A percentile compares a stretch with the other conserved stretches of the same genome.
Conservation (phyloP, 1,139 yeast genomes). For the Lodderomyces pseudojiufengensis region DNA sequence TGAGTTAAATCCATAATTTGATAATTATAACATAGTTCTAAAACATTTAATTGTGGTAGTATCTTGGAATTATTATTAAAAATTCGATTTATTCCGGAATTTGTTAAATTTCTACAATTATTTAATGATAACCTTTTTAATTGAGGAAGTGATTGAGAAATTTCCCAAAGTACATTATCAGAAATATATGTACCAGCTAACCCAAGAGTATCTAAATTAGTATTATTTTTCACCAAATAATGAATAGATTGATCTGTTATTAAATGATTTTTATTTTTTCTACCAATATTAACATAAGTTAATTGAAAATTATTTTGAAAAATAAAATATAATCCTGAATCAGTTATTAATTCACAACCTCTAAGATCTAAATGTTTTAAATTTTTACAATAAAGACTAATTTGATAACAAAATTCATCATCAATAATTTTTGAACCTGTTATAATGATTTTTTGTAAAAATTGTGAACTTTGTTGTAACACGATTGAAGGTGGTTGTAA, state of each 20-base stretch:
- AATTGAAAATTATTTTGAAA: constrained; percentile 59
- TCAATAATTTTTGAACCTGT: constrained; percentile 72
- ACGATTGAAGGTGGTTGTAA: constrained; percentile 53
- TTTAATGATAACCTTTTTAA: constrained; percentile 74
- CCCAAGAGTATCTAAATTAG: constrained; percentile 67
- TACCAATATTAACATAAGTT: constrained; percentile 66
- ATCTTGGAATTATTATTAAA: constrained; percentile 19
- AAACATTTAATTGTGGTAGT: constrained; percentile 55
- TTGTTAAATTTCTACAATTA: constrained; percentile 64
- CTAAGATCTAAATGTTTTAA: constrained; percentile 69
- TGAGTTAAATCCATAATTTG: constrained; percentile 59
- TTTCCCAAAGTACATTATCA: constrained; percentile 77
- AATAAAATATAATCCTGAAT: constrained; percentile 65
- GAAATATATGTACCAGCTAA: constrained; percentile 83
- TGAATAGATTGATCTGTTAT: constrained; percentile 71
- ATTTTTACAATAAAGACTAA: constrained; percentile 56
- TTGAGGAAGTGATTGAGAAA: constrained; percentile 55
- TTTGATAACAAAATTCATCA: constrained; percentile 52
- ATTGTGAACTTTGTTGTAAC: constrained; percentile 28
- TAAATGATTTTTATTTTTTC: constrained; percentile 64
- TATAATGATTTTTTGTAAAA: constrained; percentile 56
- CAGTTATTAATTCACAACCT: constrained; percentile 79
- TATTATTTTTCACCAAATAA: constrained; percentile 51
- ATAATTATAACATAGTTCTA: constrained; percentile 68
- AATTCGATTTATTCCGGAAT: constrained; percentile 63